phyloP scores from a whole-genome alignment of 1,284 basidiomycete genomes.

The Papiliotrema fonsecae region DNA sequence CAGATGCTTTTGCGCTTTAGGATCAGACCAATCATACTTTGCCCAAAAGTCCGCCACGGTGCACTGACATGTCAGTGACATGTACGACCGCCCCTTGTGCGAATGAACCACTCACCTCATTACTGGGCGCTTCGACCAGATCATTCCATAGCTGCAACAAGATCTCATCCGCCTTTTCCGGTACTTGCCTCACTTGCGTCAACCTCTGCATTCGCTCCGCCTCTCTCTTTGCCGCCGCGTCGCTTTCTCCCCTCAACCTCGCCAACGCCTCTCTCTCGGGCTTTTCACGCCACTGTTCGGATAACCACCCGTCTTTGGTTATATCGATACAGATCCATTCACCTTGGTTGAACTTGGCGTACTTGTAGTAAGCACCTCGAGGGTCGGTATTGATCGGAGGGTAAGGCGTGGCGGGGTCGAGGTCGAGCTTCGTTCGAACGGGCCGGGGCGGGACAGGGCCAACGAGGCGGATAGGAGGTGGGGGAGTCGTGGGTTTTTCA shows the following conservation, averaged over 20 bases:
- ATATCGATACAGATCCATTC: conserved; percentile 27
- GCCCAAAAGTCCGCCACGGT: conserved; percentile 28
- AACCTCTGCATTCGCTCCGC: conserved; percentile 10
- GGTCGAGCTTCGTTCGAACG: conserved; percentile 19
- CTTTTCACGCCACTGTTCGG: conserved; percentile 29
- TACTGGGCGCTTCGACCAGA: conserved; percentile 18
- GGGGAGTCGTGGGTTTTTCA: background rate
- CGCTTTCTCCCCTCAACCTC: conserved; percentile 24
- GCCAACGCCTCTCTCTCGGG: conserved; percentile 31
- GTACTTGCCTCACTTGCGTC: conserved; percentile 16
- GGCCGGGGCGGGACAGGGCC: conserved; percentile 22
- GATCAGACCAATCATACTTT: conserved; percentile 29
- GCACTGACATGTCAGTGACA: conserved; percentile 10
- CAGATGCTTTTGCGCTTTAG: conserved; percentile 20
- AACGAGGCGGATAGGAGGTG: conserved; percentile 19
- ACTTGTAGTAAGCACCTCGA: conserved; percentile 34
- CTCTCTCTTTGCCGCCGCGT: conserved; percentile 16
- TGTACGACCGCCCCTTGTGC: background rate
- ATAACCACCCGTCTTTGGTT: conserved; percentile 37
- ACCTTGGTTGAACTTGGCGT: conserved; percentile 23
- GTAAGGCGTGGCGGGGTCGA: conserved; percentile 22
- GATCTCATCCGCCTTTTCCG: conserved; percentile 19
- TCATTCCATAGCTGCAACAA: conserved; percentile 37
- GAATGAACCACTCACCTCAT: conserved; percentile 23
- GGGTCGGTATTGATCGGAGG: conserved; percentile 33